phyloP scores from a whole-genome alignment of 352 stramenopile species.

The Phytophthora nicotianae region DNA sequence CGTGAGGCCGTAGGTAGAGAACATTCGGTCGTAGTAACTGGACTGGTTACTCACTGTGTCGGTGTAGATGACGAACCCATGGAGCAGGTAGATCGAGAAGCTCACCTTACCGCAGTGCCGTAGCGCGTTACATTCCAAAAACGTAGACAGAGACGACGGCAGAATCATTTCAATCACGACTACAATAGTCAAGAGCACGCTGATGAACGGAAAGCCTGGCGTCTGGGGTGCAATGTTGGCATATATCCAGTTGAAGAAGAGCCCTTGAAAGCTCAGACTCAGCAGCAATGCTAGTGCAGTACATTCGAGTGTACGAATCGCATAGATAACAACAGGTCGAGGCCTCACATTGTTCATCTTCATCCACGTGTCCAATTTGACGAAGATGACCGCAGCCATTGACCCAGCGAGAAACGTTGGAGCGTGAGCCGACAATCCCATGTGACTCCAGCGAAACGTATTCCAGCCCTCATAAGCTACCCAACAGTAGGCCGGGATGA shows the following conservation, averaged over 20 bases:
- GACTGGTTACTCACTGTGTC: not conserved
- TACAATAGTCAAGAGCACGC: constrained; percentile 27
- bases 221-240: constrained; percentile 10
- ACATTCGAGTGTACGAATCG: constrained; percentile 24
- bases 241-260: constrained; percentile 34
- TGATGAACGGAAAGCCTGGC: constrained; percentile 28
- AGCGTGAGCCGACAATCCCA: constrained; percentile 18
- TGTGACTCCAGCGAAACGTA: constrained; percentile 25
- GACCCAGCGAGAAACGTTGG: constrained; percentile 29
- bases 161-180: constrained; percentile 42
- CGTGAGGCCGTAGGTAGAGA: constrained; percentile 34
- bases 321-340: not conserved
- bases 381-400: constrained; percentile 37
- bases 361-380: constrained; percentile 23
- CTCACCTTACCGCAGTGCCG: constrained; percentile 47
- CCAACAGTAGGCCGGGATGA: constrained; percentile 28
- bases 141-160: constrained; percentile 24
- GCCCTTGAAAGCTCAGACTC: constrained; percentile 22
- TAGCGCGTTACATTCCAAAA: constrained; percentile 15
- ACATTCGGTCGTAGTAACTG: constrained; percentile 28
- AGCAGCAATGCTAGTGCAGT: constrained; percentile 22
- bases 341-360: constrained; percentile 12
- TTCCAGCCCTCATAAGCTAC: constrained; percentile 19
- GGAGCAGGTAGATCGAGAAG: constrained; percentile 51
- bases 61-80: constrained; percentile 41